phyloP scores from a whole-genome alignment of 768 basidiomycete species.

The Boletus pseudo-olivaceus region DNA sequence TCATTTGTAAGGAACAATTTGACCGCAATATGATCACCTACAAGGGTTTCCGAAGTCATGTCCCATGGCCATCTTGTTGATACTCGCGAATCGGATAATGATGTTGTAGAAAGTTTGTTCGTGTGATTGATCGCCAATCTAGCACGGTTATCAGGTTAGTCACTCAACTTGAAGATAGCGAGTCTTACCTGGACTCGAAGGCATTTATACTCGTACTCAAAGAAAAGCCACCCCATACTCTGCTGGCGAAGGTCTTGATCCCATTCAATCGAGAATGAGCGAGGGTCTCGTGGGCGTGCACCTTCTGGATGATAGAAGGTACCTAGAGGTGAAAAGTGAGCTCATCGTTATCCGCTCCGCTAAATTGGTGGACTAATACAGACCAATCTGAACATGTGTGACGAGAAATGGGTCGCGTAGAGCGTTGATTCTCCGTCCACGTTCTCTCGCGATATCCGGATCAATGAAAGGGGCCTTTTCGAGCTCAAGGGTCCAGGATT shows the following conservation, averaged over 20 bases:
- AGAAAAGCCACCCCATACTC: constrained; percentile 51
- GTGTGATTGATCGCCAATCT: constrained; percentile 58
- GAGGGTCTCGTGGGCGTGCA: constrained; percentile 31
- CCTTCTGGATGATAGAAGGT: constrained; percentile 26
- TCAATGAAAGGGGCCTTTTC: constrained; percentile 54
- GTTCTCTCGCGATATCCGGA: constrained; percentile 52
- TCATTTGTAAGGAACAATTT: constrained; percentile 9
- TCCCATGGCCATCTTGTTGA: constrained; percentile 59
- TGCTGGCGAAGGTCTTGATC: constrained; percentile 45
- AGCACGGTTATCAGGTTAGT: neutral
- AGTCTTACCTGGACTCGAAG: constrained; percentile 55
- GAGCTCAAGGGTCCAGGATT: constrained; percentile 34
- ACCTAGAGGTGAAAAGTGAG: constrained; percentile 14
- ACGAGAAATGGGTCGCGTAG: constrained; percentile 53
- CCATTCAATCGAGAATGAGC: constrained; percentile 71
- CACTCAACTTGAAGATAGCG: neutral
- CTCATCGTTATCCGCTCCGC: neutral
- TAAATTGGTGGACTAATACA: constrained; percentile 24
- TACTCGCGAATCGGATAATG: constrained; percentile 52
- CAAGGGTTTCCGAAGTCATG: constrained; percentile 61
- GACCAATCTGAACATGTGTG: constrained; percentile 63
- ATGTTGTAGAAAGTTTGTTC: constrained; percentile 52
- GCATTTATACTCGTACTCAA: constrained; percentile 68
- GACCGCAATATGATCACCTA: constrained; percentile 29
- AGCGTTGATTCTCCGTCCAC: constrained; percentile 38